Evolutionary conservation across 805 yeast species (phyloP), one percentile per base, ranked within the genome.

Genomic region (Ogataea naganishii): DNA sequence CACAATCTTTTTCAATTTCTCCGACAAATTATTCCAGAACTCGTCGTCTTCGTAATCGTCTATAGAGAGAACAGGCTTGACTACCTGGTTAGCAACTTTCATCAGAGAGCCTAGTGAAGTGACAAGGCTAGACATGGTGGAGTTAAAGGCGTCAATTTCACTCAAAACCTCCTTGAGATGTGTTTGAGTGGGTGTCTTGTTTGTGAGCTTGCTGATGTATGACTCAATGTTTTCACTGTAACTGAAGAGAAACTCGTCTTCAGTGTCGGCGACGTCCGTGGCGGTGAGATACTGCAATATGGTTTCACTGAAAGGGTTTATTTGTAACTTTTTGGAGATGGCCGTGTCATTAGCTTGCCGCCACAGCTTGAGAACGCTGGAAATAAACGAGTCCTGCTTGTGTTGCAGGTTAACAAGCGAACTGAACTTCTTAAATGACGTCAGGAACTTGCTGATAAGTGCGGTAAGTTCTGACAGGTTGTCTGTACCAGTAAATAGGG

Each of bases 31-130:
- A 4, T 22, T 12, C 63, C 63, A 58, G 27, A 49, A 53, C 12
- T 34, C 43, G 14, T 50, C 53, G 34, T 56, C 44, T 24, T 56
- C 62, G 20, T 38, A 34, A 29, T 56, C 62, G 37, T 58, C 63
- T 25, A 56, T 45, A n/a, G 61, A 49, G 23, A 58, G 32, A 3
- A 52, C 37, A 14, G 58, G 62, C 27, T 49, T 53, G 2, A 29
- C 29, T 21, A 57, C 25, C 3, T 38, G 32, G 2, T 20, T 23
- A 3, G 50, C 34, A 14, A 51, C 33, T 7, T 34, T 36, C 3
- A 38, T 32, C 6, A 56, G 22, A 4, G 40, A 35, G 13, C 35
- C 44, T 5, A 52, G 26, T 5, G 56, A 40, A 2, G 29, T 30
- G 7, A 46, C 20, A 11, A 39, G 29, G 4, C 29, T 15, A 6